Evolutionary conservation across 805 yeast genomes (phyloP), one percentile per base, ranked within the genome.

Genomic region (Saccharomycopsis fibuligera): DNA sequence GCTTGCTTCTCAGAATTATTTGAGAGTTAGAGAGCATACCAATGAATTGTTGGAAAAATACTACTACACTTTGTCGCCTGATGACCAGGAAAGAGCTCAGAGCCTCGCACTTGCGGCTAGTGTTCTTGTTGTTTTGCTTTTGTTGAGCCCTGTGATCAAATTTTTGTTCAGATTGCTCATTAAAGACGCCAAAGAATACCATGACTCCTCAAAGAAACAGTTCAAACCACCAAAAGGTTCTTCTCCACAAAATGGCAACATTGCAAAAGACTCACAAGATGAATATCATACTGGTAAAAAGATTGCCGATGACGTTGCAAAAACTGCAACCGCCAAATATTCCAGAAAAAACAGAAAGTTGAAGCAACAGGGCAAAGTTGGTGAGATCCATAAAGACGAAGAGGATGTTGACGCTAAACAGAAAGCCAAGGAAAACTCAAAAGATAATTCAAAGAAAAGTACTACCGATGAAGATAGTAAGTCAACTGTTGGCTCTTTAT

Each of bases 181-280:
- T n/a, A 46, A 42, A 23, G 53, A 50, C 35, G 41, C 40, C n/a
- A 46, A 42, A 38, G 45, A 46, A 19, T 50, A 23, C 25, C 47
- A 50, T 21, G 50, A 50, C 10, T 4, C 29, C 3, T 29, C 52
- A 4, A 44, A 45, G 31, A 36, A 40, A 3, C 52, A 49, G 27
- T 49, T 29, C 37, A 24, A 40, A 14, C 19, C 46, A 3, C 29
- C 23, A 5, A 17, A 16, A 5, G 45, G 17, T 33, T 38, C 45
- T 24, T 39, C 24, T n/a, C 23, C 38, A 17, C 35, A 39, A 24
- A 17, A 10, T 17, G 41, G 4, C 8, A 44, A 25, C 36, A 23
- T 29, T 27, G 25, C 41, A 4, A 22, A 24, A 25, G 47, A 33
- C 24, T 21, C 41, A 17, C 41, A 44, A 17, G 47, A 35, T 4